Percentiles rank a stretch among this genome's conserved stretches.
These are phyloP conservation scores for Elaeis guineensis DNA, from an alignment of 176 grass and related monocot genomes.

Conservation along the genomic window DNA sequence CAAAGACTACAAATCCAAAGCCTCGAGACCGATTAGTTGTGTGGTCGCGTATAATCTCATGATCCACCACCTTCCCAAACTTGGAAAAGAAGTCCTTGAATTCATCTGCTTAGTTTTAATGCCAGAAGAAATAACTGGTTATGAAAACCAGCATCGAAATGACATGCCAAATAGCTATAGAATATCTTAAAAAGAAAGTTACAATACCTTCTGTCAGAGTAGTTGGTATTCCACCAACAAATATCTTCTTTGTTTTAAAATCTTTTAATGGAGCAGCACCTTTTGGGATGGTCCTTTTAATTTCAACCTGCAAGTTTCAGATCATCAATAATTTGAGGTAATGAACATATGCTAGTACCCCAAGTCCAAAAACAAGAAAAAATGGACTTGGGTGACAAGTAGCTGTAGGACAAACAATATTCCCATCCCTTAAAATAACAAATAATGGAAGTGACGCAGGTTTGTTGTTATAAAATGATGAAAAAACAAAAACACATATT, in stretches of 20 bases:
- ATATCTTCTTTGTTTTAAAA: constrained; percentile 89
- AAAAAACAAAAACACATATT: too few species aligned
- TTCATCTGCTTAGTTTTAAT: constrained; percentile 53
- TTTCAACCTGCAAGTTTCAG: constrained; percentile 59
- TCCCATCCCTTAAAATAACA: too few species aligned
- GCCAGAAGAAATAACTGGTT: too few species aligned
- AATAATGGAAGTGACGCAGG: too few species aligned
- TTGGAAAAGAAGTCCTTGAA: constrained; percentile 78
- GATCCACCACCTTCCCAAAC: constrained; percentile 70
- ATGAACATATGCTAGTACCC: background rate
- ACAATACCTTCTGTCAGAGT: constrained; percentile 58
- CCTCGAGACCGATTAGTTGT: constrained; percentile 59
- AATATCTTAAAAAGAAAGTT: background rate
- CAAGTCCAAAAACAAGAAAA: too few species aligned
- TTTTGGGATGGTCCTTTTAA: constrained; percentile 90
- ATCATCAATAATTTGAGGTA: background rate
- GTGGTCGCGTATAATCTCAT: constrained; percentile 87
- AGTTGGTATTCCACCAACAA: constrained; percentile 73
- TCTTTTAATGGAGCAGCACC: constrained; percentile 78
- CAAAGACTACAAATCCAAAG: constrained; percentile 91
- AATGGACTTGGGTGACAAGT: too few species aligned
- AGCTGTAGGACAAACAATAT: too few species aligned
- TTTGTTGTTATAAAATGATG: too few species aligned
- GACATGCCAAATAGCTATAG: too few species aligned
- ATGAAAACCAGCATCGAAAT: too few species aligned